phyloP scores from a whole-genome alignment of 2,329 filamentous ascomycete genomes.

The Cordyceps cicadae region DNA sequence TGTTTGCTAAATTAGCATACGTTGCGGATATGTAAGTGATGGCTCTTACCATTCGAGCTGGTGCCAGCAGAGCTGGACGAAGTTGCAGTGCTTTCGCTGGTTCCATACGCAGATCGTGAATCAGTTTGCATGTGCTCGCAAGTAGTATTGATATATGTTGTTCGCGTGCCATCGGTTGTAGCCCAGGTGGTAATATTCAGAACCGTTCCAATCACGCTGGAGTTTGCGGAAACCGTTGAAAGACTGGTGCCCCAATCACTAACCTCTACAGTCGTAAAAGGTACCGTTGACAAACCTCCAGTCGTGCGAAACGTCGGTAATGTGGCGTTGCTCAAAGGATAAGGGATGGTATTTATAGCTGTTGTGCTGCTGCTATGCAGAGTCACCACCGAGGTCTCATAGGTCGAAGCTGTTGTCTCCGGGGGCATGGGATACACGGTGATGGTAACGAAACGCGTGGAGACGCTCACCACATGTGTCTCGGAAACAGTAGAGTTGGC shows the following conservation, averaged over 20 bases:
- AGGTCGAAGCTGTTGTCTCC: background rate
- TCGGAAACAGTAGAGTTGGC: background rate
- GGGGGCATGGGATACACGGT: conserved; percentile 3
- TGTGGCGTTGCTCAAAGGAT: background rate
- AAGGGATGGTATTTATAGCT: background rate
- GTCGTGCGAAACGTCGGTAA: background rate
- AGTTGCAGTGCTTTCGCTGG: background rate
- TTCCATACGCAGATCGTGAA: background rate
- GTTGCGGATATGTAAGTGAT: background rate
- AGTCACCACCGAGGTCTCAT: background rate
- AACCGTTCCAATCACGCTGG: background rate
- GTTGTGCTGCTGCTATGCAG: background rate
- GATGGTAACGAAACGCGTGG: conserved; percentile 3
- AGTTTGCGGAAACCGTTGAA: background rate
- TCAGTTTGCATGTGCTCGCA: background rate
- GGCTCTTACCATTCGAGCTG: background rate
- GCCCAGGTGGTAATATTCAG: background rate
- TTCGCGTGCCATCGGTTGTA: background rate
- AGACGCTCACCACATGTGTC: background rate
- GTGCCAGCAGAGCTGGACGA: background rate
- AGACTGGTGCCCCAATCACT: background rate
- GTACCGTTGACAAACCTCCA: background rate
- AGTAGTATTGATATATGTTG: background rate
- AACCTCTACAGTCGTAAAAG: background rate
- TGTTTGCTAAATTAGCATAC: background rate